phyloP scores from a whole-genome alignment of 2,329 filamentous ascomycete genomes.

The Onygenales sp. region DNA sequence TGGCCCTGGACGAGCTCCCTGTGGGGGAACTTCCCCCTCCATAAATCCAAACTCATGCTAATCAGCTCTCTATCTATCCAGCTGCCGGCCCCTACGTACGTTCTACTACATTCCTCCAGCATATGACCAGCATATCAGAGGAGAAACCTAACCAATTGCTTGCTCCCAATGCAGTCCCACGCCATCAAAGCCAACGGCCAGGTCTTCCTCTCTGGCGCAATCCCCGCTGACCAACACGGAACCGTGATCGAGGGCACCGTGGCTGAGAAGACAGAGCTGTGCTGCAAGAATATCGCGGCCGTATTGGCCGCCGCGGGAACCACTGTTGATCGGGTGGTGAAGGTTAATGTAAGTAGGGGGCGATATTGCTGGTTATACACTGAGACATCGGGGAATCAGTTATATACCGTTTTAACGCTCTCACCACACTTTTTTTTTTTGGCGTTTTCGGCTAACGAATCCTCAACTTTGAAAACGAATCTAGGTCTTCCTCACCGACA shows the following conservation, averaged over 20 bases:
- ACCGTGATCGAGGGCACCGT: slow-evolving; percentile 56
- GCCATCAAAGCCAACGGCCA: slow-evolving; percentile 60
- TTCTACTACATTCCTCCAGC: slow-evolving; percentile 5
- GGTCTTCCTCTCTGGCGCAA: slow-evolving; percentile 66
- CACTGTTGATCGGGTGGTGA: slow-evolving; percentile 70
- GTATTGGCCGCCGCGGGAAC: slow-evolving; percentile 77
- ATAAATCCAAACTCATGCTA: neutral
- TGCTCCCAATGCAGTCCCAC: slow-evolving; percentile 31
- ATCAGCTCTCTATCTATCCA: slow-evolving; percentile 1
- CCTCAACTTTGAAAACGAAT: neutral
- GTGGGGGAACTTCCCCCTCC: neutral
- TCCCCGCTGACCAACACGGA: slow-evolving; percentile 57
- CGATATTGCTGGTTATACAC: neutral
- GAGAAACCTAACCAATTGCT: neutral
- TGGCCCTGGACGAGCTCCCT: too few relatives aligned
- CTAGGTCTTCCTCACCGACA: slow-evolving; percentile 77
- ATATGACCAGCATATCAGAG: neutral
- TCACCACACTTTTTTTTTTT: neutral
- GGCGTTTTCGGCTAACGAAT: neutral
- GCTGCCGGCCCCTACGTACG: slow-evolving; percentile 33
- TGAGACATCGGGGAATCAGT: neutral
- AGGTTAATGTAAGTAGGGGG: slow-evolving; percentile 52
- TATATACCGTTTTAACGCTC: neutral
- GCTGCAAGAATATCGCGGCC: slow-evolving; percentile 71
- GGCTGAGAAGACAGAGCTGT: slow-evolving; percentile 59